Conservation (phyloP, 306 rosid species). For the Nissolia schottii region DNA sequence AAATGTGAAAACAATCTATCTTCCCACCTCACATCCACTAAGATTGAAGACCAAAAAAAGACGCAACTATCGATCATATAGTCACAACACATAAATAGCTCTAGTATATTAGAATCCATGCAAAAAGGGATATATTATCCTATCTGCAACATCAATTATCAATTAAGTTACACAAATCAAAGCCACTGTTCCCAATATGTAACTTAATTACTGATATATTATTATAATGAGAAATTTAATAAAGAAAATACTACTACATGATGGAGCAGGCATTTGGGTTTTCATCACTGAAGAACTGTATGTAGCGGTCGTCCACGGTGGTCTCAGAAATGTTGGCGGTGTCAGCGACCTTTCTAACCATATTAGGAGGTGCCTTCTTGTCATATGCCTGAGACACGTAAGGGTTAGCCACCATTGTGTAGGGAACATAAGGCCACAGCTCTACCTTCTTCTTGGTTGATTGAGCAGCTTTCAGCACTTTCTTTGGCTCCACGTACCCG, state of each 20-base stretch:
- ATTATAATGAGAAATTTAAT: background rate
- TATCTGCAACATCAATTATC: background rate
- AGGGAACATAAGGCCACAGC: conserved; percentile 92
- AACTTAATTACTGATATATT: no score
- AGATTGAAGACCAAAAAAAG: background rate
- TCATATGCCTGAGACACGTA: conserved; percentile 78
- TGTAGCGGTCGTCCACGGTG: conserved; percentile 55
- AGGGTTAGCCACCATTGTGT: conserved; percentile 69
- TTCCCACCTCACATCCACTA: background rate
- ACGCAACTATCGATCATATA: background rate
- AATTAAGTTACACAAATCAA: background rate
- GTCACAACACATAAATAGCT: background rate
- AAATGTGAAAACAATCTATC: background rate
- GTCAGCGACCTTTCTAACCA: conserved; percentile 70
- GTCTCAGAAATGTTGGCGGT: conserved; percentile 49
- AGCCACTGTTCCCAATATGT: background rate
- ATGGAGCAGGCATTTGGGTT: conserved; percentile 83
- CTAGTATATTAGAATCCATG: background rate
- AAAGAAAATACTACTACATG: conserved; percentile 43
- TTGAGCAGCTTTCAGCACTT: conserved; percentile 88
- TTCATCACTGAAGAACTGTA: conserved; percentile 69
- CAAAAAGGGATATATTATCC: background rate
- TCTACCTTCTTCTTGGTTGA: conserved; percentile 94
- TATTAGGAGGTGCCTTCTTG: conserved; percentile 95
- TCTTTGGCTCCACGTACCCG: conserved; percentile 81